Evolutionary conservation across 2,329 filamentous ascomycete species (phyloP), one percentile per base, ranked within the genome.

Genomic region (Colletotrichum graminicola): DNA sequence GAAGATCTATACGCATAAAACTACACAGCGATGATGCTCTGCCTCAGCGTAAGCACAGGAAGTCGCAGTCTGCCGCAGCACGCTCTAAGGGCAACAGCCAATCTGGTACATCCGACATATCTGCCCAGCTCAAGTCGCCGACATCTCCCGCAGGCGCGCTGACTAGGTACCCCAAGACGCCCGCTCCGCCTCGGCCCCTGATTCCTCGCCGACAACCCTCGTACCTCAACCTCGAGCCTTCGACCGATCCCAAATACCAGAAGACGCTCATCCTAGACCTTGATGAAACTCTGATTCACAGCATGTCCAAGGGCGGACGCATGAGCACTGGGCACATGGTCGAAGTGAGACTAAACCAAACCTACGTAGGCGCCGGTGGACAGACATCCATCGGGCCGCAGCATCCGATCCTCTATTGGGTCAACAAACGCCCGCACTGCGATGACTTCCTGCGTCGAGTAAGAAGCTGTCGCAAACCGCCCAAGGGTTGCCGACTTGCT

Each of bases 281-380:
- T 23, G 96, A 99, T 81, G 96, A 99, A 82, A 99, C 96, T 0
- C 84, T 99, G 75, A 99, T 99, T 75, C 96, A 99, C 86, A 98
- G 94, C 81, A 94, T 98, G 88, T 95, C 95, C 72, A 98, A 98
- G 80, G 96, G 96, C 39, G 95, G 95, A 64, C 90, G 95, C 71
- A 97, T 97, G 92, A 95, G 94, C 77, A 95, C 94, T 26, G 96
- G 96, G 23, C 96, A 99, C 82, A 99, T 99, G 96, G 95, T 99
- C 63, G 96, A 99, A 83, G 96, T 99, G 74, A 94, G 94, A 77
- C 87, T 97, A 72, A 93, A 93, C 79, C 91, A 91, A 69, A 91
- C 90, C 73, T 83, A 90, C 66, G 88, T 94, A 55, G 91, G 90
- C 66, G 88, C 89, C 59, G 90, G 89, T 41, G 91, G 92, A 34